phyloP scores from a whole-genome alignment of 495 filamentous ascomycete genomes.

The Aspergillus biplanus region DNA sequence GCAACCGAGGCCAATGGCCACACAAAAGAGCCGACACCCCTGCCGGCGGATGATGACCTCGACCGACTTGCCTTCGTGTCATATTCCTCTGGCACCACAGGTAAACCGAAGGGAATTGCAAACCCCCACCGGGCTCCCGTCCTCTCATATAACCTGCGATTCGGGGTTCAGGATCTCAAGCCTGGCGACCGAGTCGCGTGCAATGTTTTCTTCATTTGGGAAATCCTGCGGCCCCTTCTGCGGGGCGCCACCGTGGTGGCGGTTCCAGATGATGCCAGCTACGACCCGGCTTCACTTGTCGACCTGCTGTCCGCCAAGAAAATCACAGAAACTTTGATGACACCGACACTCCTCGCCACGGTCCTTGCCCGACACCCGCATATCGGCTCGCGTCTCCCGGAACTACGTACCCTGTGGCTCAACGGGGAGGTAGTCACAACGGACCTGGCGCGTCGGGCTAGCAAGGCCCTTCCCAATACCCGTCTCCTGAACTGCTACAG shows the following conservation, averaged over 20 bases:
- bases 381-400: constrained; percentile 58
- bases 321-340: constrained; percentile 74
- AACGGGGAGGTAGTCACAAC: constrained; percentile 75
- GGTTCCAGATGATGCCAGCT: constrained; percentile 69
- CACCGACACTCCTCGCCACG: constrained; percentile 69
- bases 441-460: constrained; percentile 62
- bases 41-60: constrained; percentile 61
- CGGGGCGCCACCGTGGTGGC: constrained; percentile 68
- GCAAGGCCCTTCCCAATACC: constrained; percentile 62
- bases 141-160: constrained; percentile 66
- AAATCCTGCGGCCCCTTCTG: constrained; percentile 70
- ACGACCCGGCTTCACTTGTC: constrained; percentile 68
- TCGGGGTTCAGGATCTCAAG: constrained; percentile 60
- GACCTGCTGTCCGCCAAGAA: constrained; percentile 59
- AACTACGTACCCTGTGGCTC: constrained; percentile 66
- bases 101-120: constrained; percentile 70
- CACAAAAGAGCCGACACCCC: constrained; percentile 39
- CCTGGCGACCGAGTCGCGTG: constrained; percentile 71
- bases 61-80: constrained; percentile 68
- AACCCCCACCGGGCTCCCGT: constrained; percentile 70
- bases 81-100: constrained; percentile 69
- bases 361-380: constrained; percentile 62
- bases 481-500: constrained; percentile 73
- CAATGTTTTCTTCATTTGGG: constrained; percentile 78
- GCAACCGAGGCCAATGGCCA: constrained; percentile 39